Conservation (phyloP, 805 yeast species). For the Nakazawaea peltata region DNA sequence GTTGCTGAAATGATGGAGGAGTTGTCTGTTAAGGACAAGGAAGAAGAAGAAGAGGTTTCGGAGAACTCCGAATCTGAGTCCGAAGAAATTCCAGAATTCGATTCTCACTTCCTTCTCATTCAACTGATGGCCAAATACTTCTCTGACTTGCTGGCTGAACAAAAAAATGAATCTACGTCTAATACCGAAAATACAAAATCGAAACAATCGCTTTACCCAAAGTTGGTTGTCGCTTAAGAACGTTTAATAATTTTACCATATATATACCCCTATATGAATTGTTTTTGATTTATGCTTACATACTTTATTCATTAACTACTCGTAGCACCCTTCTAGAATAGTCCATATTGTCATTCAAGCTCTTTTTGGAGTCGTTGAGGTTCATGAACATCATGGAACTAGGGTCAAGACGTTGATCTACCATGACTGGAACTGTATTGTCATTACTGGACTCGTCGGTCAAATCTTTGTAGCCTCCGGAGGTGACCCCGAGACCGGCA, state of each 20-base stretch:
- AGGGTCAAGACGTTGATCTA: conserved; percentile 61
- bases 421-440: conserved; percentile 18
- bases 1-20: background rate
- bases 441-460: conserved; percentile 15
- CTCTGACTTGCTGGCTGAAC: conserved; percentile 1
- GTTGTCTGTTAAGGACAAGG: background rate
- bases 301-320: conserved; percentile 32
- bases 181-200: no score
- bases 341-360: conserved; percentile 49
- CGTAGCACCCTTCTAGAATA: conserved; percentile 48
- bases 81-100: conserved; percentile 2
- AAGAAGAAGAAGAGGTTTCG: background rate
- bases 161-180: no score
- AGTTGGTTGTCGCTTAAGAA: conserved; percentile 1
- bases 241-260: background rate
- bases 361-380: conserved; percentile 31
- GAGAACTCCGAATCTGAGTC: background rate
- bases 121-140: conserved; percentile 4
- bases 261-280: background rate
- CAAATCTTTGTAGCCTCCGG: conserved; percentile 8
- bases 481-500: conserved; percentile 10
- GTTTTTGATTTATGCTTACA: background rate
- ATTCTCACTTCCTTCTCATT: conserved; percentile 6
- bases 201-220: conserved; percentile 6
- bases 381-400: conserved; percentile 40